Base-by-base conservation (phyloP, 306 rosid genomes). In the Lablab purpureus region DNA sequence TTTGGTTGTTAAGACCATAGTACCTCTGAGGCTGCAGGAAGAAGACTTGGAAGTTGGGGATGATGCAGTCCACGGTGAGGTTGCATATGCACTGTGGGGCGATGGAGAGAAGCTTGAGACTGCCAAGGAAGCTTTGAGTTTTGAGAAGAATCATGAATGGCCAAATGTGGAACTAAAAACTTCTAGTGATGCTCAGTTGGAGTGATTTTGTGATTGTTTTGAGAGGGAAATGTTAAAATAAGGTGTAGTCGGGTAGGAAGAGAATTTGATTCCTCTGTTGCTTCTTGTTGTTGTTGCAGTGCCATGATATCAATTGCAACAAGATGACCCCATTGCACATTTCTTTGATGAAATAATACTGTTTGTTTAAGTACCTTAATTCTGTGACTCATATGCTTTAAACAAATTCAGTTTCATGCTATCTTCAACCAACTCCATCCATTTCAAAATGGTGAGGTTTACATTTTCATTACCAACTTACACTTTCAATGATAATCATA, bases 41-140 rank as follows among this genome's bases (percentile, higher is more conserved):
- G 89, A 83, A 54, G 82, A 85, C 1, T 36, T 88, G 85, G 3
- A 56, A 58, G 79, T 85, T 7, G 91, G 91, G 17, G 87, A 88
- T 15, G 86, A 85, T 17, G 91, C 87, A 0, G 87, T 76, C 3
- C 91, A 85, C 23, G 91, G 91, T 0, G 91, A 88, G 67, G 91
- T 85, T 65, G 91, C 89, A 0, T 88, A 88, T 30, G 91, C 89
- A 0, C 28, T 83, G 84, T 88, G 89, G 89, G 89, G 89, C 1
- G 87, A 88, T 27, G 89, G 89, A 7, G 86, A 87, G 80, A 80
- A 65, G 71, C 68, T 81, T 23, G 80, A 82, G 37, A 79, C 71
- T 23, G 69, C 74, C 15, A 83, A 25, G 83, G 63, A 72, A 10
- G 2, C n/a, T 60, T 47, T 66, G 6, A 45, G 59, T 56, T 54